A percentile compares a stretch with the other conserved stretches of the same genome.
Evolutionary conservation across 202 grass and related monocot species (phyloP).

Genomic region (Elaeis oleifera): DNA sequence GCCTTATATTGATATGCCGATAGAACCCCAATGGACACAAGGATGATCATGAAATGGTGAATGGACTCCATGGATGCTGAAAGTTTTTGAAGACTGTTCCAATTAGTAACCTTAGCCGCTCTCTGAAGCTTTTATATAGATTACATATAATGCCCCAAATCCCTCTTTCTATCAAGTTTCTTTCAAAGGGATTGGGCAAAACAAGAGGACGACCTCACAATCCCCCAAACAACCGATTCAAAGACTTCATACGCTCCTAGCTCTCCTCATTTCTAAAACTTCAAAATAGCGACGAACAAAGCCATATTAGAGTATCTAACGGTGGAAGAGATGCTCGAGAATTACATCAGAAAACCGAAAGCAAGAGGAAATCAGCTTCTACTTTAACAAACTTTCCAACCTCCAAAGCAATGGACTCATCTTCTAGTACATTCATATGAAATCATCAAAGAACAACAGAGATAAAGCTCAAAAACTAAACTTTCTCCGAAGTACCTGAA

Average conservation of each 20-base stretch:
- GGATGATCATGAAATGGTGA: constrained; percentile 23
- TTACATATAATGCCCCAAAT: too few relatives aligned
- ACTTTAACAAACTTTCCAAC: neutral
- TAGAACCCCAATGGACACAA: constrained; percentile 34
- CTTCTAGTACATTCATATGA: neutral
- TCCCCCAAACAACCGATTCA: too few relatives aligned
- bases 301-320: neutral
- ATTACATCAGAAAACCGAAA: neutral
- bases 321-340: too few relatives aligned
- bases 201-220: too few relatives aligned
- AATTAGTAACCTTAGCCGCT: too few relatives aligned
- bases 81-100: neutral
- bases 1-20: constrained; percentile 22
- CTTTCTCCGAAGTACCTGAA: constrained; percentile 8
- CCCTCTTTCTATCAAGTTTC: too few relatives aligned
- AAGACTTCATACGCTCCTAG: constrained; percentile 2
- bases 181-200: too few relatives aligned
- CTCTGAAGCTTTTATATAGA: too few relatives aligned
- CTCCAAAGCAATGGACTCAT: neutral
- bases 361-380: neutral
- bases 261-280: constrained; percentile 21
- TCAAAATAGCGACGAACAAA: constrained; percentile 3
- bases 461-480: neutral
- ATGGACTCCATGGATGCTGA: constrained; percentile 37
- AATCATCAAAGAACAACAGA: neutral